Conservation (phyloP, 305 asterid genomes). For the Solanum chacoense region DNA sequence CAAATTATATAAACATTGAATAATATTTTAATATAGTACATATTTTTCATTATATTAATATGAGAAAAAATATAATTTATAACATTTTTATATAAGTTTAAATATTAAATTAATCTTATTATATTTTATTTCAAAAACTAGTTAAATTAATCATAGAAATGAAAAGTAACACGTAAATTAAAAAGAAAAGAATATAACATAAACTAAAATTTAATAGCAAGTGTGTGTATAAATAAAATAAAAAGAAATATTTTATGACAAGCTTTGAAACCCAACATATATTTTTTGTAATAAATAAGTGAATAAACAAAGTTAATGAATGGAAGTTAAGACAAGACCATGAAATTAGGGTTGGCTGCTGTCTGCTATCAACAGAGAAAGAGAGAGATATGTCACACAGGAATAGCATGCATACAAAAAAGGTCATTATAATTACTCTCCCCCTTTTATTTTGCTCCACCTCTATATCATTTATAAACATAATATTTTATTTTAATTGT, state of each 20-base stretch:
- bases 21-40: not conserved
- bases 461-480: not conserved
- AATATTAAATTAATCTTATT: not conserved
- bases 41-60: not conserved
- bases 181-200: not conserved
- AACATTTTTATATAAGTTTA: no score
- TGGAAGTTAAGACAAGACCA: conserved; percentile 37
- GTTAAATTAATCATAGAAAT: not conserved
- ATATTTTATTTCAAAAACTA: no score
- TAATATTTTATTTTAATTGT: not conserved
- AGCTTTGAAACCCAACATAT: not conserved
- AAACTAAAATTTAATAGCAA: not conserved
- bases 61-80: not conserved
- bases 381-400: not conserved
- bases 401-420: not conserved
- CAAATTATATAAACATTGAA: not conserved
- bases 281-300: not conserved
- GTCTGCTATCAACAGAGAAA: conserved; percentile 8
- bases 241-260: not conserved
- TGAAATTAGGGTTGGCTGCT: conserved; percentile 57
- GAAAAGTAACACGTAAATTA: not conserved
- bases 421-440: not conserved
- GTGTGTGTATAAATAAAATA: not conserved
- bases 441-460: not conserved
- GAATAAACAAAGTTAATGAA: conserved; percentile 1